Percentiles rank a stretch among this genome's conserved stretches.
phyloP scores from a whole-genome alignment of 176 grass and related monocot genomes.

The Triticum dicoccoides region DNA sequence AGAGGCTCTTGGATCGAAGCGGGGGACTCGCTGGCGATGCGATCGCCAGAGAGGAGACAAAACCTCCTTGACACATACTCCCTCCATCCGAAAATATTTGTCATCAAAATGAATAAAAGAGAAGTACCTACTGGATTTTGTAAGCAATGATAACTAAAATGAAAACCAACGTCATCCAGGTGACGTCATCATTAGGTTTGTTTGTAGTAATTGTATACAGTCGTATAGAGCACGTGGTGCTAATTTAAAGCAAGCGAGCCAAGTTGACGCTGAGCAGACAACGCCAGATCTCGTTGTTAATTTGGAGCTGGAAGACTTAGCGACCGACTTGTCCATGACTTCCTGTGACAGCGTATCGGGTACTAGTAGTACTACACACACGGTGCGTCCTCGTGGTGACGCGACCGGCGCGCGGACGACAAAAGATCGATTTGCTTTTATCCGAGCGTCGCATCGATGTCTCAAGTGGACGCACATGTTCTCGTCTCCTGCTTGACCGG shows the following conservation, averaged over 20 bases:
- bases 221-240: no score
- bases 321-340: neutral
- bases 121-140: no score
- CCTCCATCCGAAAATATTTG: no score
- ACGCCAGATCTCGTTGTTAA: neutral
- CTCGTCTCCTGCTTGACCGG: neutral
- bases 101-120: no score
- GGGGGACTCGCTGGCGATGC: no score
- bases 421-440: neutral
- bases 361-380: neutral
- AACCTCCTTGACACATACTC: no score
- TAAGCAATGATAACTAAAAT: neutral
- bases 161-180: no score
- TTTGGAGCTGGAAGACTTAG: slow-evolving; percentile 1
- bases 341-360: neutral
- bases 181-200: neutral
- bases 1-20: no score
- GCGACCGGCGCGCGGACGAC: no score
- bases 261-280: neutral
- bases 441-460: neutral
- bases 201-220: no score
- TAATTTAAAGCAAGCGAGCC: neutral
- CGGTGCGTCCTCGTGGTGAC: no score
- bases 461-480: neutral
- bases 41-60: no score